Evolutionary conservation across 2,329 filamentous ascomycete species (phyloP).

Genomic region (Biscogniauxia sp.): DNA sequence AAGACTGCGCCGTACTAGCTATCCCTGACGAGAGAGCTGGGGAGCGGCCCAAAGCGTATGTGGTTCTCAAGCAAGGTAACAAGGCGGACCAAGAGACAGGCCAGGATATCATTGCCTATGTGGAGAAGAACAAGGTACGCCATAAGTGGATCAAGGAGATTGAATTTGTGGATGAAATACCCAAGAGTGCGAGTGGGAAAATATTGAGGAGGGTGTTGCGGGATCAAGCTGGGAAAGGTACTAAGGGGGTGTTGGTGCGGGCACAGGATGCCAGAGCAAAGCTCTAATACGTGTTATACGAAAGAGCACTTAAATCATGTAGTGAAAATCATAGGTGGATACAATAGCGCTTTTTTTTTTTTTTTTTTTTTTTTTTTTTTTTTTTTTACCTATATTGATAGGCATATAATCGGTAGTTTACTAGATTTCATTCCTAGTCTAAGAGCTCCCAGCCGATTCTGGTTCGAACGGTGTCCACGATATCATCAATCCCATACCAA

Average conservation of each 20-base stretch:
- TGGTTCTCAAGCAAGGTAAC: slow-evolving; percentile 42
- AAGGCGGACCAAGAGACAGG: slow-evolving; percentile 30
- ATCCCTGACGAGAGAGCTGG: slow-evolving; percentile 54
- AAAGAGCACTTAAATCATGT: too few species aligned
- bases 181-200: slow-evolving; percentile 62
- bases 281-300: slow-evolving; percentile 23
- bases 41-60: slow-evolving; percentile 56
- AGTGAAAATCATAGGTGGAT: too few species aligned
- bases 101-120: slow-evolving; percentile 45
- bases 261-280: slow-evolving; percentile 31
- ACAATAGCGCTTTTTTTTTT: too few species aligned
- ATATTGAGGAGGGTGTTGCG: slow-evolving; percentile 55
- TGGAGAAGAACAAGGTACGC: slow-evolving; percentile 52
- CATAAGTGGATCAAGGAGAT: slow-evolving; percentile 55
- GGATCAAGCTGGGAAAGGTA: slow-evolving; percentile 34
- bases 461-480: slow-evolving; percentile 33
- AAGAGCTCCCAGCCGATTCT: slow-evolving; percentile 3
- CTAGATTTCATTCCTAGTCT: not conserved
- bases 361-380: too few species aligned
- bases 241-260: slow-evolving; percentile 22
- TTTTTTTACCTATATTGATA: too few species aligned
- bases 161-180: slow-evolving; percentile 51
- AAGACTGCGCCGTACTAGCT: slow-evolving; percentile 56
- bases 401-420: too few species aligned
- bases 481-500: slow-evolving; percentile 49